phyloP scores from a whole-genome alignment of 345 rosid species.

The Gossypium thurberi region DNA sequence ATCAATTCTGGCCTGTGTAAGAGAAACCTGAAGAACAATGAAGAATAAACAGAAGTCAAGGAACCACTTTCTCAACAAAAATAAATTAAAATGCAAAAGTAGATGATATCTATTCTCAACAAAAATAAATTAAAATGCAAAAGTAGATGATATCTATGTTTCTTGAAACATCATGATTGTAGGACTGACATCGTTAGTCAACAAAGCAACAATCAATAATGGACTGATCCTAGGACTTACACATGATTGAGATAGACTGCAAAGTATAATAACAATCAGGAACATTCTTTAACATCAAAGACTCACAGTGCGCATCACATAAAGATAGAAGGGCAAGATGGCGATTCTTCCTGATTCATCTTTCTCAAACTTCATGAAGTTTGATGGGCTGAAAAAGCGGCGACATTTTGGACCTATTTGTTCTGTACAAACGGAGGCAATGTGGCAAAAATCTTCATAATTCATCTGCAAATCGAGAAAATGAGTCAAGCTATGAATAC shows the following conservation, averaged over 20 bases:
- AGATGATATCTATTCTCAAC: background rate
- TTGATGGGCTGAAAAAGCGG: conserved; percentile 95
- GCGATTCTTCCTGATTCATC: conserved; percentile 99
- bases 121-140: background rate
- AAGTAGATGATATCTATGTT: background rate
- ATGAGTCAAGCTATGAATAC: background rate
- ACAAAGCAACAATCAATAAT: background rate
- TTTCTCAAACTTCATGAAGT: conserved; percentile 98
- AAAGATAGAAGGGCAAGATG: conserved; percentile 91
- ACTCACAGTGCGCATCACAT: conserved; percentile 98
- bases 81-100: background rate
- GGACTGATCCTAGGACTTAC: background rate
- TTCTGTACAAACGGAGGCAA: conserved; percentile 92
- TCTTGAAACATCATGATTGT: background rate
- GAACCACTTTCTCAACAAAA: background rate
- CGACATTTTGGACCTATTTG: conserved; percentile 98
- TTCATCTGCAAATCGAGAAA: conserved; percentile 60
- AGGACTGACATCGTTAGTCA: background rate
- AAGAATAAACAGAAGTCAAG: conserved; percentile 13
- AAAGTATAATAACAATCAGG: background rate
- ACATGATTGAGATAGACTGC: background rate
- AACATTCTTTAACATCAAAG: background rate
- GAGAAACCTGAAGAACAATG: conserved; percentile 66
- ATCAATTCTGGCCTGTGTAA: conserved; percentile 97
- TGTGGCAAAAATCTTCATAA: conserved; percentile 98